Evolutionary conservation across 2,329 filamentous ascomycete genomes (phyloP).

Genomic region (Epichloe hybrida): DNA sequence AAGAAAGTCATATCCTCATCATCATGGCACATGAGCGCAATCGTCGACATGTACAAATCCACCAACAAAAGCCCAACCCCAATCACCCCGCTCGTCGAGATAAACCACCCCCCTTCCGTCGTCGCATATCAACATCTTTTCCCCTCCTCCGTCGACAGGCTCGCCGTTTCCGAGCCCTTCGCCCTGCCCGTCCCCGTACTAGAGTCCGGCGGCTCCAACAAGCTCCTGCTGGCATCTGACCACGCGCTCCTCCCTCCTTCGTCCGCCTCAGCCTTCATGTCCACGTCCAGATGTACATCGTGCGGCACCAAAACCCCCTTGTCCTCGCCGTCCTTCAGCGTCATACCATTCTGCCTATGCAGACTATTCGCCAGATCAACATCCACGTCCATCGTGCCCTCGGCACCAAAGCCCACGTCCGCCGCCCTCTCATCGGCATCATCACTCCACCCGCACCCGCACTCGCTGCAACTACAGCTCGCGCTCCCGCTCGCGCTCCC

Average conservation of each 20-base stretch:
- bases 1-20: not conserved
- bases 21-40: not conserved
- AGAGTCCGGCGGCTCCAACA: conserved; percentile 21
- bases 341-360: conserved; percentile 2
- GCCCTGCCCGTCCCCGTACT: conserved; percentile 20
- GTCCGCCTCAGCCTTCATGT: conserved; percentile 13
- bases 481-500: too few species aligned
- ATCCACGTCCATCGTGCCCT: conserved; percentile 12
- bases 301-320: conserved; percentile 7
- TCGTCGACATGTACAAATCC: too few species aligned
- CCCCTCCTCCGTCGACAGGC: conserved; percentile 20
- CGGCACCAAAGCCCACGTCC: conserved; percentile 2
- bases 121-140: conserved; percentile 2
- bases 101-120: not conserved
- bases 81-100: too few species aligned
- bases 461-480: conserved; percentile 27
- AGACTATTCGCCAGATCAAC: conserved; percentile 4
- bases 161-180: conserved; percentile 25
- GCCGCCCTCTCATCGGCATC: conserved; percentile 7
- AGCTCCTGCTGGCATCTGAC: conserved; percentile 25
- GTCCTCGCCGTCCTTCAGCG: conserved; percentile 4
- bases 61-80: too few species aligned
- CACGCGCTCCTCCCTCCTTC: conserved; percentile 14
- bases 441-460: conserved; percentile 15
- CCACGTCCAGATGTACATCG: conserved; percentile 6